Conservation (phyloP, 2,329 filamentous ascomycete species). For the Colletotrichum sidae region DNA sequence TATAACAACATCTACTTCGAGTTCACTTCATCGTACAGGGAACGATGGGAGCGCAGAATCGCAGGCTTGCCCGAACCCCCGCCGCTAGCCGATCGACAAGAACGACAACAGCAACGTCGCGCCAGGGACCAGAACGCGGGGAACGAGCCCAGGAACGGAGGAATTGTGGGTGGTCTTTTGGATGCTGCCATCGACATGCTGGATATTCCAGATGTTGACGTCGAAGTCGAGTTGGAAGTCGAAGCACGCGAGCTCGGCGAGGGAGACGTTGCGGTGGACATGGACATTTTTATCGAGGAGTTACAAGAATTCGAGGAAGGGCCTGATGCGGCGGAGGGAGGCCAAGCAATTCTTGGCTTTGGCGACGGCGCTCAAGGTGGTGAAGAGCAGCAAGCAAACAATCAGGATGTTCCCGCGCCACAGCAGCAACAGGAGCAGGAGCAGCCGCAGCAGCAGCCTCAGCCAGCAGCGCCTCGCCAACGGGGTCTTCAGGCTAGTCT, state of each 20-base stretch:
- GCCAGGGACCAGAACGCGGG: constrained; percentile 30
- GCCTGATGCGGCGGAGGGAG: constrained; percentile 39
- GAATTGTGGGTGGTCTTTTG: constrained; percentile 40
- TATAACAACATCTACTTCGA: constrained; percentile 61
- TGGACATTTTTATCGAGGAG: constrained; percentile 31
- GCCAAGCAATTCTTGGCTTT: not conserved
- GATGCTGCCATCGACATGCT: constrained; percentile 40
- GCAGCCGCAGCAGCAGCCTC: constrained; percentile 24
- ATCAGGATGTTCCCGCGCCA: constrained; percentile 39
- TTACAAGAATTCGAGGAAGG: constrained; percentile 52
- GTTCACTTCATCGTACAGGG: constrained; percentile 60
- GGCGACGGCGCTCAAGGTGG: not conserved
- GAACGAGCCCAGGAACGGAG: constrained; percentile 29
- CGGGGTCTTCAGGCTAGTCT: constrained; percentile 51
- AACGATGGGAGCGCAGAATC: constrained; percentile 60
- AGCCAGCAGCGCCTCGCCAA: constrained; percentile 38
- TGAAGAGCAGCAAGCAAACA: constrained; percentile 42
- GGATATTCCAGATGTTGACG: constrained; percentile 40
- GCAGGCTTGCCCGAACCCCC: constrained; percentile 48
- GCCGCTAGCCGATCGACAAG: constrained; percentile 22
- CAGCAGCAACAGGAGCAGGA: constrained; percentile 18
- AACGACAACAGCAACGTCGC: constrained; percentile 18
- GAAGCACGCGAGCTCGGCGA: constrained; percentile 46
- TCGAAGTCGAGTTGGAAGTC: constrained; percentile 39
- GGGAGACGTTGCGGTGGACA: constrained; percentile 46